phyloP scores from a whole-genome alignment of 371 early-diverging fungal species.

The Choanephora cucurbitarum region DNA sequence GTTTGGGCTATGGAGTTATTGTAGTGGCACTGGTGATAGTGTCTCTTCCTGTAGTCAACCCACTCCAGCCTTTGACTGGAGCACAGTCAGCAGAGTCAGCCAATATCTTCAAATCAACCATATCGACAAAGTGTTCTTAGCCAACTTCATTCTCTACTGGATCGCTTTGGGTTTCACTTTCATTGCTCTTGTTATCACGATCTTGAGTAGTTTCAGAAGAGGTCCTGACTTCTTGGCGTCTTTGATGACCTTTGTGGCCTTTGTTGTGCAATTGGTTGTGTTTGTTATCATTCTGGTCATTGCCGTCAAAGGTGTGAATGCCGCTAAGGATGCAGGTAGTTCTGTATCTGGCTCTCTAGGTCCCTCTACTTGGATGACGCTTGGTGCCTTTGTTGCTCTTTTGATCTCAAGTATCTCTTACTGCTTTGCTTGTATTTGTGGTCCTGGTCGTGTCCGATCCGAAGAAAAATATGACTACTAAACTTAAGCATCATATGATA shows the following conservation, averaged over 20 bases:
- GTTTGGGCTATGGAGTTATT: conserved; percentile 50
- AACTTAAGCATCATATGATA: not conserved
- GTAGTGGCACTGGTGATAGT: conserved; percentile 26
- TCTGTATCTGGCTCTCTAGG: conserved; percentile 33
- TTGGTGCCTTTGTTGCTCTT: conserved; percentile 31
- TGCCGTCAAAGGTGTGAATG: conserved; percentile 38
- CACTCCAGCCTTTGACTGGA: conserved; percentile 45
- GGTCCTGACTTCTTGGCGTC: conserved; percentile 36
- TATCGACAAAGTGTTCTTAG: conserved; percentile 30
- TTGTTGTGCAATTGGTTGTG: conserved; percentile 23
- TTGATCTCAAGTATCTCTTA: conserved; percentile 27
- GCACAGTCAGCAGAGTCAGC: conserved; percentile 13
- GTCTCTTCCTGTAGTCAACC: conserved; percentile 36
- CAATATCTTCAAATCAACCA: conserved; percentile 7
- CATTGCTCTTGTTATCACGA: conserved; percentile 37
- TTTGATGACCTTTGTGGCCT: conserved; percentile 28
- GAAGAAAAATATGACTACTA: conserved; percentile 13
- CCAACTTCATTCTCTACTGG: conserved; percentile 47
- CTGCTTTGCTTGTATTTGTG: conserved; percentile 28
- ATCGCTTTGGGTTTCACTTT: conserved; percentile 42
- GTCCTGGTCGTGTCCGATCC: conserved; percentile 18
- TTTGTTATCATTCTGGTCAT: conserved; percentile 31
- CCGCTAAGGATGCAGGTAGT: conserved; percentile 22
- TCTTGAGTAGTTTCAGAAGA: conserved; percentile 35
- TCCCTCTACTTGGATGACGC: conserved; percentile 35